These are phyloP conservation scores for Tuber indicum DNA, from an alignment of 495 filamentous ascomycete genomes.

Conservation along the genomic window DNA sequence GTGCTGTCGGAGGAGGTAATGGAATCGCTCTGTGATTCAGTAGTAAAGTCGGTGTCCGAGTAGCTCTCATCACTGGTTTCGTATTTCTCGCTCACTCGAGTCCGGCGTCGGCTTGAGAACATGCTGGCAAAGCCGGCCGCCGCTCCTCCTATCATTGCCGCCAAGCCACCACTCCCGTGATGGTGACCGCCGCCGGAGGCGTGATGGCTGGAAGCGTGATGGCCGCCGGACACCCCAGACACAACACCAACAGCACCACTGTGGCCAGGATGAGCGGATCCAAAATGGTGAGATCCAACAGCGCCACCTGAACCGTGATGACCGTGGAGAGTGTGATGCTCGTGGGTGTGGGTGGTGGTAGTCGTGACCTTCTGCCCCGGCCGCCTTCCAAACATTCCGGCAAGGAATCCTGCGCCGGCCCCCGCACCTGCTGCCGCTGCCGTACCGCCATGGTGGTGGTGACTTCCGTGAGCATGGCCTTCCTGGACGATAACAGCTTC, in stretches of 20 bases:
- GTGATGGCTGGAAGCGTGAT: slow-evolving; percentile 2
- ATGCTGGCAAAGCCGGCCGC: slow-evolving; percentile 38
- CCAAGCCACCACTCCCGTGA: slow-evolving; percentile 25
- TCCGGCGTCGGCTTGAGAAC: slow-evolving; percentile 25
- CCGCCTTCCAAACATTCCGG: slow-evolving; percentile 31
- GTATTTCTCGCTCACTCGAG: slow-evolving; percentile 35
- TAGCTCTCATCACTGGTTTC: slow-evolving; percentile 30
- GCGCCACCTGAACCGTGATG: neutral
- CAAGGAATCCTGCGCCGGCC: slow-evolving; percentile 29
- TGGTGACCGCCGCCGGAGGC: slow-evolving; percentile 17
- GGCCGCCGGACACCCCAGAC: neutral
- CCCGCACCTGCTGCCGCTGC: slow-evolving; percentile 28
- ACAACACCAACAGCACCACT: neutral
- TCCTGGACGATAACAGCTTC: slow-evolving; percentile 28
- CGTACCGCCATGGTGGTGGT: slow-evolving; percentile 17
- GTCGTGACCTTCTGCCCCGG: slow-evolving; percentile 26
- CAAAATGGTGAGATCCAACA: slow-evolving; percentile 5
- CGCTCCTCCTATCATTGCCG: slow-evolving; percentile 39
- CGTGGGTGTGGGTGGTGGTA: slow-evolving; percentile 31
- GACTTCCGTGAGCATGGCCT: slow-evolving; percentile 9
- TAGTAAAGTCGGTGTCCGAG: slow-evolving; percentile 24
- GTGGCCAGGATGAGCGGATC: slow-evolving; percentile 6
- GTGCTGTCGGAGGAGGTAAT: slow-evolving; percentile 28
- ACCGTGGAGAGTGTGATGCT: slow-evolving; percentile 19
- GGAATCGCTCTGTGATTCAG: slow-evolving; percentile 29